Evolutionary conservation across 163 green algal genomes (phyloP), one percentile per base, ranked within the genome.

Genomic region (Prototheca wickerhamii): DNA sequence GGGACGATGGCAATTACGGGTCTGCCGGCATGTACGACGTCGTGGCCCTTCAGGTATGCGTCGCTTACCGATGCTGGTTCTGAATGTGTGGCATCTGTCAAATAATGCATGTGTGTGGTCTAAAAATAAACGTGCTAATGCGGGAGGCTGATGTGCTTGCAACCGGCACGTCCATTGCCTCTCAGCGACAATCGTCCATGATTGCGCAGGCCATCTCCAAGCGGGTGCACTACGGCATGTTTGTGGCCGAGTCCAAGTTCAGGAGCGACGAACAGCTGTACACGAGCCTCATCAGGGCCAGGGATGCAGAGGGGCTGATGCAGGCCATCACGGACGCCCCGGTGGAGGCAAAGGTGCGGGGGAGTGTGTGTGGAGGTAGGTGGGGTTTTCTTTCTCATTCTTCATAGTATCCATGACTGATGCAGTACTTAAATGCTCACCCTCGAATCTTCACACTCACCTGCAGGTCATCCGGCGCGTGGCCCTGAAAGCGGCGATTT

Each of bases 161-260:
- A 44, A 21, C 37, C 46, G 1, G n/a, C 12, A 55, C 46, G 15
- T 55, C 15, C 46, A 55, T 55, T 55, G n/a, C n/a, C 46, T 55
- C 54, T 17, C 10, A 28, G 54, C 7, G 15, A 33, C 33, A 21
- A 10, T 50, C 20, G 33, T 26, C 25, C 2, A 4, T 44, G 37
- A 44, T 21, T 44, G n/a, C 42, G 44, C 89, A 97, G 80, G 88
- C 91, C 6, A 80, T 99, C 25, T 96, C 87, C 35, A 94, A 92
- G 70, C 84, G 93, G 51, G 95, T 99, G 53, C 93, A 99, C 76
- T 98, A 95, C 65, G 93, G 93, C 61, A 96, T 93, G 66, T 99
- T 97, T 74, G 92, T 99, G 26, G 91, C 91, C 17, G 93, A 99
- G 72, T 86, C 89, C 55, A 99, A 99, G 82, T 99, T 97, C 77